These are phyloP conservation scores for Trichoderma erinaceum DNA, from an alignment of 495 filamentous ascomycete genomes.

Conservation along the genomic window DNA sequence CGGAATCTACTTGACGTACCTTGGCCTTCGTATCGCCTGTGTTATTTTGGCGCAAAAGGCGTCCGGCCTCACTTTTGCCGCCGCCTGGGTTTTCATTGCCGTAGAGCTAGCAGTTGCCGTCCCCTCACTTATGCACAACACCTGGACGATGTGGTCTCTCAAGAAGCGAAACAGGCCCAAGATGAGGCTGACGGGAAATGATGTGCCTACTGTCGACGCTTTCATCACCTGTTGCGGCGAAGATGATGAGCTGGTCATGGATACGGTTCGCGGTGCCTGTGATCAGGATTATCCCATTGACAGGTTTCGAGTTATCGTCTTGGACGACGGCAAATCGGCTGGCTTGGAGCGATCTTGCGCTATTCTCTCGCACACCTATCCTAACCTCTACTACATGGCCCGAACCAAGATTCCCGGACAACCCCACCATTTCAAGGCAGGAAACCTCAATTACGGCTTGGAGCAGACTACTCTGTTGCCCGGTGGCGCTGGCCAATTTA, in stretches of 20 bases:
- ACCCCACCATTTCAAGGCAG: conserved; percentile 51
- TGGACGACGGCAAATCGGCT: conserved; percentile 43
- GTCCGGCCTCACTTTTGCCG: conserved; percentile 23
- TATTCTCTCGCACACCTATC: conserved; percentile 24
- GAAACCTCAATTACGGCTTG: conserved; percentile 48
- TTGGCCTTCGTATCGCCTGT: conserved; percentile 36
- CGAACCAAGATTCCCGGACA: conserved; percentile 41
- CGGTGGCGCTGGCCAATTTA: conserved; percentile 40
- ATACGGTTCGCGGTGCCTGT: conserved; percentile 44
- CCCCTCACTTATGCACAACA: conserved; percentile 38
- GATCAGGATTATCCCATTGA: conserved; percentile 46
- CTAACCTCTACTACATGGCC: conserved; percentile 42
- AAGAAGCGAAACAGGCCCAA: conserved; percentile 35
- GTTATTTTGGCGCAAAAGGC: conserved; percentile 34
- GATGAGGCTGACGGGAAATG: conserved; percentile 37
- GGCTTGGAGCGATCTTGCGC: conserved; percentile 32
- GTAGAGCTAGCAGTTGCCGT: conserved; percentile 36
- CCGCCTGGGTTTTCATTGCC: conserved; percentile 38
- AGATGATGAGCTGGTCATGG: conserved; percentile 46
- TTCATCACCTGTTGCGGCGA: conserved; percentile 49
- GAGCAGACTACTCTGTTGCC: conserved; percentile 30
- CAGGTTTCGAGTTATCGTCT: conserved; percentile 43
- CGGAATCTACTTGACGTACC: conserved; percentile 34
- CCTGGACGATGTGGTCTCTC: conserved; percentile 38
- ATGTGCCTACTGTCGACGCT: conserved; percentile 45